These are phyloP conservation scores for Phytophthora quininea DNA, from an alignment of 352 stramenopile species.

Conservation along the genomic window DNA sequence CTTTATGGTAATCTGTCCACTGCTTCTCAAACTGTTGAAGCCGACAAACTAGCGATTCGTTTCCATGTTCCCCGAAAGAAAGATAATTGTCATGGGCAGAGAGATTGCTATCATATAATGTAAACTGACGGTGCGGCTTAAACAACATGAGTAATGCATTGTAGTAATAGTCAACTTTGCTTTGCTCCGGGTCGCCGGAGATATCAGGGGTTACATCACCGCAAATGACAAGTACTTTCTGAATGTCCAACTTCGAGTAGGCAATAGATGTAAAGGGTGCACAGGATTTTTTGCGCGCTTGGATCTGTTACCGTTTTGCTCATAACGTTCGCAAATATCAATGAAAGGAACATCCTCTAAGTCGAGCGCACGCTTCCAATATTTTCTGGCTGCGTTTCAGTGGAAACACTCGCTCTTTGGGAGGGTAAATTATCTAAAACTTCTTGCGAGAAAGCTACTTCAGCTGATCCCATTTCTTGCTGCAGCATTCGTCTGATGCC, in stretches of 20 bases:
- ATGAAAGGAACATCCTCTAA: slow-evolving; percentile 7
- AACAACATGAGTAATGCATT: slow-evolving; percentile 11
- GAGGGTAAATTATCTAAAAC: too few species aligned
- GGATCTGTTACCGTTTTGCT: neutral
- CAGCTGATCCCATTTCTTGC: neutral
- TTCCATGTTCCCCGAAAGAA: neutral
- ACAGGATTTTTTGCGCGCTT: neutral
- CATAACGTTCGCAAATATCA: slow-evolving; percentile 11
- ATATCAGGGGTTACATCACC: slow-evolving; percentile 19
- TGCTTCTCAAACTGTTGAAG: neutral
- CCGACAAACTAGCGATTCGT: neutral
- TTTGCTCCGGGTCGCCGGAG: neutral
- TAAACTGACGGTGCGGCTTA: slow-evolving; percentile 16
- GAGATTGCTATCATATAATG: neutral
- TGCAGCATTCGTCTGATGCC: neutral
- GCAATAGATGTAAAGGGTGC: neutral
- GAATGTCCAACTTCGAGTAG: neutral
- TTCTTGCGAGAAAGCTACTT: neutral
- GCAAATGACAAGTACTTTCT: slow-evolving; percentile 10
- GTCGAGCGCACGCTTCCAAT: neutral
- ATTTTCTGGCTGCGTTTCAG: slow-evolving; percentile 7
- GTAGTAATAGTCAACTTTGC: slow-evolving; percentile 17
- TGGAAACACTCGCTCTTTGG: neutral
- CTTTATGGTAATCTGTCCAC: slow-evolving; percentile 18
- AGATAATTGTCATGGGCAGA: neutral